Conservation (phyloP, 345 rosid species). For the Linum trigynum region DNA sequence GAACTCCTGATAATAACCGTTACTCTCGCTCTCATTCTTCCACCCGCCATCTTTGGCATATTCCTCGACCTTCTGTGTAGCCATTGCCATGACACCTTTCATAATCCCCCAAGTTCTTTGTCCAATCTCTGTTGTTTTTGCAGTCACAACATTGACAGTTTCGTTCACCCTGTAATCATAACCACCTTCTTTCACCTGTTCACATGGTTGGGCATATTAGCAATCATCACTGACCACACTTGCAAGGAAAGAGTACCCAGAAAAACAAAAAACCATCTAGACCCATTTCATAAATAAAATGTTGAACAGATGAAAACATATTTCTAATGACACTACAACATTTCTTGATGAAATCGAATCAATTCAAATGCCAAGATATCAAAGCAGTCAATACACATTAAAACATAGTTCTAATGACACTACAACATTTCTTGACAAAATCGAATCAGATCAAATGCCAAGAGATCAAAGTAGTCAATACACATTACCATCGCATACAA, state of each 20-base stretch:
- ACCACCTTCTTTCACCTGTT: constrained; percentile 87
- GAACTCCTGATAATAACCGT: constrained; percentile 52
- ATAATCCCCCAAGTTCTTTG: constrained; percentile 97
- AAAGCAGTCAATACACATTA: neutral
- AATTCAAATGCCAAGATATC: neutral
- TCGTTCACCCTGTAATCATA: constrained; percentile 83
- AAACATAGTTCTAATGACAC: too few species aligned
- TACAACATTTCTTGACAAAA: too few species aligned
- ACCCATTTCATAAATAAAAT: neutral
- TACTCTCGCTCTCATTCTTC: constrained; percentile 35
- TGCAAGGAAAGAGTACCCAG: neutral
- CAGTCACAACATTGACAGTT: constrained; percentile 78
- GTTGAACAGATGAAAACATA: neutral
- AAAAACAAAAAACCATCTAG: neutral
- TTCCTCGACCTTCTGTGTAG: constrained; percentile 85
- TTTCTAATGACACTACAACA: too few species aligned
- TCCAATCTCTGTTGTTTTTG: constrained; percentile 85
- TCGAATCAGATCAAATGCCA: too few species aligned
- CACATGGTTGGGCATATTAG: constrained; percentile 6
- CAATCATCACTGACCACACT: neutral
- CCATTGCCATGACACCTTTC: constrained; percentile 92
- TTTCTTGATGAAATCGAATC: too few species aligned
- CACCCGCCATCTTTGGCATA: constrained; percentile 63
- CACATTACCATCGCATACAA: neutral
- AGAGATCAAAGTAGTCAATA: neutral